phyloP scores from a whole-genome alignment of 2,329 filamentous ascomycete genomes.

The Neonectria punicea region DNA sequence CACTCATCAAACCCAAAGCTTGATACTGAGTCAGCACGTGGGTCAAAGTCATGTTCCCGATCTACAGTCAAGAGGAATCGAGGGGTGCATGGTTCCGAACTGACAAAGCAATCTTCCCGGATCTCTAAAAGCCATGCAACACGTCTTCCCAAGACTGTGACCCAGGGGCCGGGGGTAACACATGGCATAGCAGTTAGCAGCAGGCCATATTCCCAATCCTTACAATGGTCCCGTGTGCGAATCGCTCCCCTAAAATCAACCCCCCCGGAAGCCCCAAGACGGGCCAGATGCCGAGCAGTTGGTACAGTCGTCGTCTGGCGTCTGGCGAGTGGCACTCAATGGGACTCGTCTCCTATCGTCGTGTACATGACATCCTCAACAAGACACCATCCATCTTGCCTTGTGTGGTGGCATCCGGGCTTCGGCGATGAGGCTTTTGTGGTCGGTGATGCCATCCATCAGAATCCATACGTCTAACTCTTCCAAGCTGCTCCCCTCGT shows the following conservation, averaged over 20 bases:
- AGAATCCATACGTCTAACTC: not conserved
- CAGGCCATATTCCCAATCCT: slow-evolving; percentile 35
- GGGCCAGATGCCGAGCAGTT: slow-evolving; percentile 37
- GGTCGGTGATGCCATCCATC: not conserved
- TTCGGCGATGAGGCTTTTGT: not conserved
- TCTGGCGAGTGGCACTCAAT: slow-evolving; percentile 21
- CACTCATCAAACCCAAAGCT: not conserved
- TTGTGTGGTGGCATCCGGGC: not conserved
- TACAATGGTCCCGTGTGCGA: slow-evolving; percentile 35
- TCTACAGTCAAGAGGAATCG: slow-evolving; percentile 13
- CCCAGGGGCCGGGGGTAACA: slow-evolving; percentile 37
- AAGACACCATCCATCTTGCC: not conserved
- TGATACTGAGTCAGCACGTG: slow-evolving; percentile 15
- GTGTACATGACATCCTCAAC: not conserved
- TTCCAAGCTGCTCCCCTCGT: slow-evolving; percentile 28
- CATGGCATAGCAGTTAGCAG: slow-evolving; percentile 38
- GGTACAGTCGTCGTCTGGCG: slow-evolving; percentile 22
- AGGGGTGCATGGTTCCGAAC: slow-evolving; percentile 9
- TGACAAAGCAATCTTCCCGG: slow-evolving; percentile 29
- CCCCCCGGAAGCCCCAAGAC: slow-evolving; percentile 27
- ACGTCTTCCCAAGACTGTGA: slow-evolving; percentile 28
- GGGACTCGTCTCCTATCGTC: slow-evolving; percentile 4
- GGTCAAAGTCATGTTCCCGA: slow-evolving; percentile 12
- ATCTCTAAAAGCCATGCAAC: slow-evolving; percentile 30
- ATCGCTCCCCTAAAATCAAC: slow-evolving; percentile 33